Percentiles rank a stretch among this genome's conserved stretches.
These are phyloP conservation scores for Nicotiana noctiflora DNA, from an alignment of 257 asterid species.

Conservation along the genomic window DNA sequence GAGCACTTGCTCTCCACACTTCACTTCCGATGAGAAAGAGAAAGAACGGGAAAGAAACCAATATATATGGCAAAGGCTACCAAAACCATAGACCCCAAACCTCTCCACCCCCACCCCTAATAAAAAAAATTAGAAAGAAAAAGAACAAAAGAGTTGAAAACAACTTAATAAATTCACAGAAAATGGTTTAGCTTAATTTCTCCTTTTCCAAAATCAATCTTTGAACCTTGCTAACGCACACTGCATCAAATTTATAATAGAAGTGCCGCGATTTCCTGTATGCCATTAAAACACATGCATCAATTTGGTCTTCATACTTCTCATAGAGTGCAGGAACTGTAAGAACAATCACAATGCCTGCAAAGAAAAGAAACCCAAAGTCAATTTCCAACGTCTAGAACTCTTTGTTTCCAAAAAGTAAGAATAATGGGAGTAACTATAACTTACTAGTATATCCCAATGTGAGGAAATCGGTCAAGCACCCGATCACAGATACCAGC, in stretches of 20 bases:
- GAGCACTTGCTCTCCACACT: neutral
- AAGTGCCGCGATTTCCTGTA: constrained; percentile 32
- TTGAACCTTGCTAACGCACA: constrained; percentile 29
- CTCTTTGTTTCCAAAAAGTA: neutral
- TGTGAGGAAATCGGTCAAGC: constrained; percentile 49
- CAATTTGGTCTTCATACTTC: constrained; percentile 50
- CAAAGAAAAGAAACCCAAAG: neutral
- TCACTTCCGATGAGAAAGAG: neutral
- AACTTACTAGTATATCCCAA: constrained; percentile 55
- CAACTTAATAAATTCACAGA: neutral
- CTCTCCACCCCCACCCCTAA: too few relatives aligned
- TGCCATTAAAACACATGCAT: constrained; percentile 23
- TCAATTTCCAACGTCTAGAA: neutral
- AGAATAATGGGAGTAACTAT: constrained; percentile 14
- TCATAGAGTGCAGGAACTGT: constrained; percentile 72
- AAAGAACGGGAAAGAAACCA: neutral
- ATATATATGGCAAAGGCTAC: neutral
- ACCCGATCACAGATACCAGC: constrained; percentile 37
- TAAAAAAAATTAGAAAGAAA: neutral
- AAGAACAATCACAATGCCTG: constrained; percentile 57
- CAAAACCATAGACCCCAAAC: neutral
- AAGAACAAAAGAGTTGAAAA: neutral
- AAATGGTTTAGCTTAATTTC: constrained; percentile 46
- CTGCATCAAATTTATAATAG: constrained; percentile 39
- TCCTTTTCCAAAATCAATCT: constrained; percentile 49